These are phyloP conservation scores for Xylariales sp. DNA, from an alignment of 2,329 filamentous ascomycete genomes.

Conservation along the genomic window DNA sequence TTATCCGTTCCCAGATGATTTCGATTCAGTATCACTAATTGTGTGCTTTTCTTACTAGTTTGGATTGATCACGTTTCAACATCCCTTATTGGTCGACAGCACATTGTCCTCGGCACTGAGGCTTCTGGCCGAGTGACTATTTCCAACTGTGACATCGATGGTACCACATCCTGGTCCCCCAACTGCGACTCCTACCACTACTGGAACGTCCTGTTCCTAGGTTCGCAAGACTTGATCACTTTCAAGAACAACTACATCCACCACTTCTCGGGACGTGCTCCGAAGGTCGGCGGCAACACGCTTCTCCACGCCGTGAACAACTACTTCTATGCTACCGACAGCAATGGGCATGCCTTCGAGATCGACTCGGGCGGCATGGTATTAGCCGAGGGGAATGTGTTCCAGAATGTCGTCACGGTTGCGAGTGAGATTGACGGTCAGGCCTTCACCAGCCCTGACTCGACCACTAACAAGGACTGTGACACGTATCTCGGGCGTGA, in stretches of 20 bases:
- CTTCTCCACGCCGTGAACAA: slow-evolving; percentile 58
- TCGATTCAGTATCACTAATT: too few species aligned
- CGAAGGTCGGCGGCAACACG: slow-evolving; percentile 54
- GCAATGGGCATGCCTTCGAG: slow-evolving; percentile 55
- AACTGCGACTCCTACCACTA: slow-evolving; percentile 57
- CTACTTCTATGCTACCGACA: slow-evolving; percentile 46
- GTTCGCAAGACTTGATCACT: slow-evolving; percentile 52
- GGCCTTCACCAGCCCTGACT: slow-evolving; percentile 9
- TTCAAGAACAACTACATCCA: slow-evolving; percentile 59
- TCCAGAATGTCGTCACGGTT: slow-evolving; percentile 46
- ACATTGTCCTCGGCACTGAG: slow-evolving; percentile 52
- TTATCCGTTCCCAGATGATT: too few species aligned
- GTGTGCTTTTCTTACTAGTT: slow-evolving; percentile 13
- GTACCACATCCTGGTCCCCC: slow-evolving; percentile 47
- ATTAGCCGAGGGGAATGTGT: slow-evolving; percentile 54
- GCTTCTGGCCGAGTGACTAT: slow-evolving; percentile 53
- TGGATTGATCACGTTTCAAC: slow-evolving; percentile 54
- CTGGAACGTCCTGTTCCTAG: slow-evolving; percentile 55
- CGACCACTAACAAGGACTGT: slow-evolving; percentile 8
- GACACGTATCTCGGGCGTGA: slow-evolving; percentile 3
- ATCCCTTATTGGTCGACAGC: slow-evolving; percentile 54
- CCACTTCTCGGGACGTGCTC: slow-evolving; percentile 51
- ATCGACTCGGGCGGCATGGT: slow-evolving; percentile 37
- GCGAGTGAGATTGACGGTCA: slow-evolving; percentile 15
- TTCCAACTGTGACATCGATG: slow-evolving; percentile 57